Conservation (phyloP, 2,329 filamentous ascomycete species). For the Teratosphaeria pseudoeucalypti region DNA sequence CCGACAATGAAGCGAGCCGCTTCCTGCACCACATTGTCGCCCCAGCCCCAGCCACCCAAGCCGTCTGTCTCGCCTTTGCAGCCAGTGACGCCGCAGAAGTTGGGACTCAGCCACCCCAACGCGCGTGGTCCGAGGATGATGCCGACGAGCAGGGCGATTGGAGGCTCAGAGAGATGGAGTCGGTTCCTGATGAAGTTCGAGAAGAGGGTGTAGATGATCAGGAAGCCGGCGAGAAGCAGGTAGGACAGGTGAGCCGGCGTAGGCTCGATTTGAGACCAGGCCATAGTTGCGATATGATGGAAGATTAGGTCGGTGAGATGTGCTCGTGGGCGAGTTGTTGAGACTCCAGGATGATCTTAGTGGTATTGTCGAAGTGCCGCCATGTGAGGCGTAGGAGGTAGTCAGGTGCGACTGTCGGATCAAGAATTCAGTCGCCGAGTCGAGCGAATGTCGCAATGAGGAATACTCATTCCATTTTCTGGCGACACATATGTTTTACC, state of each 20-base stretch:
- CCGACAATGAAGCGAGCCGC: conserved; percentile 36
- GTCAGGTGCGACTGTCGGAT: background rate
- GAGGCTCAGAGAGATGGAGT: conserved; percentile 39
- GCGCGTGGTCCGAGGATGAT: conserved; percentile 35
- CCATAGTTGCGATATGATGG: conserved; percentile 2
- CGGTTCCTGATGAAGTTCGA: conserved; percentile 37
- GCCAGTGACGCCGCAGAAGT: conserved; percentile 24
- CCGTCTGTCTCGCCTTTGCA: conserved; percentile 9
- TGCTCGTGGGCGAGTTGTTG: background rate
- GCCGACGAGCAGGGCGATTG: conserved; percentile 36
- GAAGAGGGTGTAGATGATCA: conserved; percentile 38
- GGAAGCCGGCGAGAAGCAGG: conserved; percentile 34
- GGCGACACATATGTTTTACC: background rate
- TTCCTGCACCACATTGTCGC: conserved; percentile 7
- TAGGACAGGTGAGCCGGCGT: conserved; percentile 38
- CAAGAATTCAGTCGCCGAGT: too few species aligned
- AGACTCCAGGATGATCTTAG: background rate
- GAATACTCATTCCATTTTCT: background rate
- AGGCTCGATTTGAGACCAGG: conserved; percentile 37
- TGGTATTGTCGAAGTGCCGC: background rate
- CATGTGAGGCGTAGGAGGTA: background rate
- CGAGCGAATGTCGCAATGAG: background rate
- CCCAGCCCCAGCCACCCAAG: conserved; percentile 30
- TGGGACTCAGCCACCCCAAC: conserved; percentile 31
- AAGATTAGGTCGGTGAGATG: background rate